These are phyloP conservation scores for Onygenales sp. DNA, from an alignment of 2,329 filamentous ascomycete species.

Conservation along the genomic window DNA sequence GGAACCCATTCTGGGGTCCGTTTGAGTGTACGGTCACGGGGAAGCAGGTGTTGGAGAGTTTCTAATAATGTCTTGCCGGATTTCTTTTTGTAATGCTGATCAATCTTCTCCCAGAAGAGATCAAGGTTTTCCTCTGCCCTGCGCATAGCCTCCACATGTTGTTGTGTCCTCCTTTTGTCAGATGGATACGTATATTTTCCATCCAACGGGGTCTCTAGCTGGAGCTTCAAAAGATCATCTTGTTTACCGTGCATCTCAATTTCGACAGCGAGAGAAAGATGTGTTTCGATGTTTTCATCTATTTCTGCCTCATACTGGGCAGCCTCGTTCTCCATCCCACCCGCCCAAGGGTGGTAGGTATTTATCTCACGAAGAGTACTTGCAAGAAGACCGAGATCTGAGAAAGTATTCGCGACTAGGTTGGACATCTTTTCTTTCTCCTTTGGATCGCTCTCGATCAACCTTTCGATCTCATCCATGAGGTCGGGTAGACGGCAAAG, in stretches of 20 bases:
- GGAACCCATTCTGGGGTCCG: constrained; percentile 42
- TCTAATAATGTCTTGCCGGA: constrained; percentile 3
- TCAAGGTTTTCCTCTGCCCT: constrained; percentile 41
- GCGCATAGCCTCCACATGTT: constrained; percentile 36
- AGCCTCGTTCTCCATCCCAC: constrained; percentile 18
- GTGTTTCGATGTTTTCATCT: background rate
- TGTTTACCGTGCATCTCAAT: background rate
- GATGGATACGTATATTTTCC: constrained; percentile 40
- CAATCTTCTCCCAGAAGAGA: constrained; percentile 34
- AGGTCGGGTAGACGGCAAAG: constrained; percentile 26
- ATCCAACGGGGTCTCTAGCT: constrained; percentile 8
- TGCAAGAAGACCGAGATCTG: constrained; percentile 37
- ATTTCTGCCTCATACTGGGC: constrained; percentile 12
- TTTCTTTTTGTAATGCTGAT: constrained; percentile 11
- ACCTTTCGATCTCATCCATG: constrained; percentile 41
- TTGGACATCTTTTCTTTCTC: constrained; percentile 30
- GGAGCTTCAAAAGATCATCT: background rate
- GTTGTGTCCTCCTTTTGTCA: constrained; percentile 36
- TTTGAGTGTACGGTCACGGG: constrained; percentile 21
- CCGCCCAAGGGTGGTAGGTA: constrained; percentile 39
- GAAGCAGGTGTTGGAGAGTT: constrained; percentile 2
- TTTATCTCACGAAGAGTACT: constrained; percentile 38
- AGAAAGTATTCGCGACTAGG: constrained; percentile 27
- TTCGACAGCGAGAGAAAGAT: background rate
- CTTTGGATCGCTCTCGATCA: constrained; percentile 25